Evolutionary conservation across 2,329 filamentous ascomycete species (phyloP), one percentile per base, ranked within the genome.

Genomic region (Phialocephala sp.): DNA sequence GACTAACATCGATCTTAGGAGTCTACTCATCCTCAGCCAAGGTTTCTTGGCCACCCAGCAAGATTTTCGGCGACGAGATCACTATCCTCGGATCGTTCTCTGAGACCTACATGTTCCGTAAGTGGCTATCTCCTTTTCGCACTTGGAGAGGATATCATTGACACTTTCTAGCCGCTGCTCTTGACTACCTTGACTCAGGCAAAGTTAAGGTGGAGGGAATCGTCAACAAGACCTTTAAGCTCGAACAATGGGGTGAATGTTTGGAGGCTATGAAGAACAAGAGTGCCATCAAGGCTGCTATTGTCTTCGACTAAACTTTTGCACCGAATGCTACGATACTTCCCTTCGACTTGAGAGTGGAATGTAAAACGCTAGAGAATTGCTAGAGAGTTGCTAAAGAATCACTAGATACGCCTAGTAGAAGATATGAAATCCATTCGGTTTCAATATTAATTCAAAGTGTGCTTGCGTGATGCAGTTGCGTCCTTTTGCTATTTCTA

Each of bases 71-170:
- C 50, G 81, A 85, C 68, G 89, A 92, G 77, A 90, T 92, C 72
- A 91, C 88, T 70, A 90, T 92, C 71, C 80, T 92, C 62, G 89
- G 89, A 32, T 89, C 86, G 60, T 92, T 92, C 80, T 91, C 87
- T 57, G 89, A 91, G 77, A 90, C 88, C 27, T 90, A 88, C 79
- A 91, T 89, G 83, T 90, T 91, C 82, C 88, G 80, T 82, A 78
- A 74, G 79, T 78, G 24, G 20, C 45, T n/a, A 14, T 32, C 4
- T 35, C n/a, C 27, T 36, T n/a, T 14, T 45, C 22, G 8, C 22
- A 15, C 2, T 36, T 54, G 11, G 15, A 15, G 8, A 9, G 32
- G 15, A 22, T 22, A 50, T 9, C 14, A 32, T 60, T 59, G 43
- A 67, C 27, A 47, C 79, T 82, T 58, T 79, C 81, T 82, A 86